Evolutionary conservation across 768 basidiomycete genomes (phyloP).

Genomic region (Kwoniella sp.): DNA sequence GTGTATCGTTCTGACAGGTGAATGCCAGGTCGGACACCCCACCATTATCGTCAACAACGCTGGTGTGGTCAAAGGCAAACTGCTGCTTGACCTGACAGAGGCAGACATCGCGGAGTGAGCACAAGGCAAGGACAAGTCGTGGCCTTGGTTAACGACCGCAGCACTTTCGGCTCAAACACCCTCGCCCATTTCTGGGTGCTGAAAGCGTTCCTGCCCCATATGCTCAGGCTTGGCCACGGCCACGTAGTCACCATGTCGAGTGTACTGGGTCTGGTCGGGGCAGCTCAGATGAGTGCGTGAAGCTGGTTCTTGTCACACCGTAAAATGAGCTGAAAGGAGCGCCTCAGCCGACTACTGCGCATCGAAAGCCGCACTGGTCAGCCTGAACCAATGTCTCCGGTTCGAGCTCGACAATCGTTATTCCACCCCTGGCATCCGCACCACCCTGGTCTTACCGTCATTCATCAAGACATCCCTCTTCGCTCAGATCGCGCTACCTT

Average conservation of each 20-base stretch:
- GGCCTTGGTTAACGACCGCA: conserved; percentile 43
- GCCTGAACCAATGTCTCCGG: conserved; percentile 75
- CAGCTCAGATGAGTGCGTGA: conserved; percentile 70
- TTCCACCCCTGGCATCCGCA: conserved; percentile 68
- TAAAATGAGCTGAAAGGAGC: background rate
- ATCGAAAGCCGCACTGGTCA: conserved; percentile 82
- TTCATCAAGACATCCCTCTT: conserved; percentile 78
- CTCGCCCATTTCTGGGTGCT: conserved; percentile 86
- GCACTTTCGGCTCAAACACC: conserved; percentile 85
- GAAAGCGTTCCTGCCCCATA: conserved; percentile 84
- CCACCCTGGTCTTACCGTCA: conserved; percentile 77
- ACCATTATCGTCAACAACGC: conserved; percentile 94
- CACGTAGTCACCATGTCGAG: conserved; percentile 86
- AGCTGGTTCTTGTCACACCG: too few relatives aligned
- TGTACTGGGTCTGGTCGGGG: conserved; percentile 65
- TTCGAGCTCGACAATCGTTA: conserved; percentile 80
- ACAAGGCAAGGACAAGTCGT: background rate
- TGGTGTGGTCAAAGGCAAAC: conserved; percentile 85
- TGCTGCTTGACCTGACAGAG: conserved; percentile 70
- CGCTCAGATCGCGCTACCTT: conserved; percentile 55
- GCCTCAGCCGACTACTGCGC: conserved; percentile 76
- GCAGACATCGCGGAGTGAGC: conserved; percentile 77
- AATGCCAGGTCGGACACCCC: conserved; percentile 69
- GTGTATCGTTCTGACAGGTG: background rate
- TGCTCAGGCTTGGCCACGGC: conserved; percentile 71